phyloP scores from a whole-genome alignment of 1,284 basidiomycete species.

The Earliella scabrosa region DNA sequence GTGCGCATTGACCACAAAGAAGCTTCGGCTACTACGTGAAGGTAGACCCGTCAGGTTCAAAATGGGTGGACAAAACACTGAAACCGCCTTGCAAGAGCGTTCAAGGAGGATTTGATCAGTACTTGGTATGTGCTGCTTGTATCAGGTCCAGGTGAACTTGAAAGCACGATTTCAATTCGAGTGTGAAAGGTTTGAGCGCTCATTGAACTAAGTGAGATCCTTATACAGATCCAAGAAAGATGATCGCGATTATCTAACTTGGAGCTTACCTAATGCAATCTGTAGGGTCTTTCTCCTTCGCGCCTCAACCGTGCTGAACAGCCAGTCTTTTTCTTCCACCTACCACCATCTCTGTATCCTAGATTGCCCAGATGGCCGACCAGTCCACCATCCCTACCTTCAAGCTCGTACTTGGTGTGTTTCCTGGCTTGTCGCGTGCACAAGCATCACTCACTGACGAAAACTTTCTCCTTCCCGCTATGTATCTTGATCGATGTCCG shows the following conservation, averaged over 20 bases:
- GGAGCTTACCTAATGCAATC: conserved; percentile 28
- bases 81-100: too few species aligned
- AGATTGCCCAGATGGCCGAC: conserved; percentile 49
- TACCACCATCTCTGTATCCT: conserved; percentile 31
- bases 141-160: too few species aligned
- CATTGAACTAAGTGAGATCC: too few species aligned
- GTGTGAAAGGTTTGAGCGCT: too few species aligned
- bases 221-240: conserved; percentile 19
- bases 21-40: too few species aligned
- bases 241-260: conserved; percentile 31
- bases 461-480: conserved; percentile 17
- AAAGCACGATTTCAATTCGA: too few species aligned
- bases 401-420: conserved; percentile 96
- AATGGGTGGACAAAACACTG: too few species aligned
- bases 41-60: too few species aligned
- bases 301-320: conserved; percentile 27
- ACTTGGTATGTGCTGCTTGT: too few species aligned
- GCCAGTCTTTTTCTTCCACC: conserved; percentile 31
- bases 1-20: too few species aligned
- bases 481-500: conserved; percentile 27
- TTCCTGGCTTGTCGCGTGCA: conserved; percentile 6
- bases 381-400: conserved; percentile 79
- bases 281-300: conserved; percentile 28
- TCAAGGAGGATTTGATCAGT: too few species aligned
- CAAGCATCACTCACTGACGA: conserved; percentile 23